These are phyloP conservation scores for Aspergillus hortae DNA, from an alignment of 2,329 filamentous ascomycete genomes.

Conservation along the genomic window DNA sequence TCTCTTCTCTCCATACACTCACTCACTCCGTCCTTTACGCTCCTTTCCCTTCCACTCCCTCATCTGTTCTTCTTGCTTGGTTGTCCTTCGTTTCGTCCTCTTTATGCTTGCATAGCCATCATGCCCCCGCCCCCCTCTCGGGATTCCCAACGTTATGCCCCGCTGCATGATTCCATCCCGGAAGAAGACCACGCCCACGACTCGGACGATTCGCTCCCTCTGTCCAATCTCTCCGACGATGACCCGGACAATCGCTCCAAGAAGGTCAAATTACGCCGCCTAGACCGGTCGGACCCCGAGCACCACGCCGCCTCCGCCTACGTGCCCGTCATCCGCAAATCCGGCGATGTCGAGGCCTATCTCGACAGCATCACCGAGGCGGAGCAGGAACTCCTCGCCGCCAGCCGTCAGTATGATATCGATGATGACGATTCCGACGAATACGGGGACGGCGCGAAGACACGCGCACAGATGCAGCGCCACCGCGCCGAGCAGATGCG, in stretches of 20 bases:
- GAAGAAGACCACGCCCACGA: conserved; percentile 12
- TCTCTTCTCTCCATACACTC: background rate
- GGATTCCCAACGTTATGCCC: conserved; percentile 13
- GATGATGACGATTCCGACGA: conserved; percentile 15
- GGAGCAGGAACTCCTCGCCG: conserved; percentile 20
- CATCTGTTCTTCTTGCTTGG: background rate
- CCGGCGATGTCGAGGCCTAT: conserved; percentile 20
- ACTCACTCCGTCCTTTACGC: too few relatives aligned
- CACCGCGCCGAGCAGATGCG: background rate
- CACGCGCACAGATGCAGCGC: conserved; percentile 3
- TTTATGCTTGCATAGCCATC: background rate
- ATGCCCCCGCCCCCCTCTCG: background rate
- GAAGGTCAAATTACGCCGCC: conserved; percentile 12
- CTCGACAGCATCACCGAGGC: conserved; percentile 21
- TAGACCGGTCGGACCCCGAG: conserved; percentile 9
- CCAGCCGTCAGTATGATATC: conserved; percentile 17
- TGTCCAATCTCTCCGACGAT: conserved; percentile 12
- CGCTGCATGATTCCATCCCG: conserved; percentile 16
- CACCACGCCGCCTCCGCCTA: conserved; percentile 8
- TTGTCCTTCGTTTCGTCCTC: background rate
- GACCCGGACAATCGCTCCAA: conserved; percentile 7
- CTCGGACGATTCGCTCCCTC: conserved; percentile 9
- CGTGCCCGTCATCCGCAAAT: conserved; percentile 14
- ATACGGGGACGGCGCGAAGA: conserved; percentile 6
- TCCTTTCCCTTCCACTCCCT: background rate